A percentile compares a stretch with the other conserved stretches of the same genome.
These are phyloP conservation scores for Termitomyces sp. DNA, from an alignment of 768 basidiomycete species.

Conservation along the genomic window DNA sequence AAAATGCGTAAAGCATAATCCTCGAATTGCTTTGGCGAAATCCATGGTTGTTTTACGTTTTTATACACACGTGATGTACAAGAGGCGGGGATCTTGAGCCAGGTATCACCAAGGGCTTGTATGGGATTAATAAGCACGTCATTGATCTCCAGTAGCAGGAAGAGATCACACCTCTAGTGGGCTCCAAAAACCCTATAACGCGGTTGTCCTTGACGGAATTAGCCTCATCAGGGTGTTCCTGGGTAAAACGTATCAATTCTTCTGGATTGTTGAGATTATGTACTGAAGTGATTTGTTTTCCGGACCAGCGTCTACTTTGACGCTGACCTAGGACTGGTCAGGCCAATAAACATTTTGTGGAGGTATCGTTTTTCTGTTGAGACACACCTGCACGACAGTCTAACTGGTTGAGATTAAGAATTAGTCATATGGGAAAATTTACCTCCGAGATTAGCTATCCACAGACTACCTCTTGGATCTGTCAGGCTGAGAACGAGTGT, in stretches of 20 bases:
- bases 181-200: constrained; percentile 51
- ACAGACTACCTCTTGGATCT: constrained; percentile 45
- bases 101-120: constrained; percentile 39
- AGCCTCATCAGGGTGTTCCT: constrained; percentile 48
- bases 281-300: constrained; percentile 33
- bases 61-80: constrained; percentile 2
- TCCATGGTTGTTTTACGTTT: constrained; percentile 25
- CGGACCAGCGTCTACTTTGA: constrained; percentile 32
- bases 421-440: background rate
- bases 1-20: constrained; percentile 28
- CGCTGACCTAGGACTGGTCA: constrained; percentile 7
- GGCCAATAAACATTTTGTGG: background rate
- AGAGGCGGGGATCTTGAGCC: constrained; percentile 38
- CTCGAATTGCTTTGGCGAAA: constrained; percentile 23
- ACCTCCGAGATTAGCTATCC: constrained; percentile 54
- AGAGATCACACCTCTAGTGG: constrained; percentile 44
- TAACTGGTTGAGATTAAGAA: constrained; percentile 1
- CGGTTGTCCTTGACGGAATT: constrained; percentile 38
- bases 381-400: constrained; percentile 14
- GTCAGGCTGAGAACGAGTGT: constrained; percentile 50
- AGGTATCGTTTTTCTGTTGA: background rate
- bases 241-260: constrained; percentile 40
- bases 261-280: constrained; percentile 37
- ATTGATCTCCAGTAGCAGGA: background rate
- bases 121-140: background rate